These are phyloP conservation scores for Psilocybe tampanensis DNA, from an alignment of 768 basidiomycete genomes.

Conservation along the genomic window DNA sequence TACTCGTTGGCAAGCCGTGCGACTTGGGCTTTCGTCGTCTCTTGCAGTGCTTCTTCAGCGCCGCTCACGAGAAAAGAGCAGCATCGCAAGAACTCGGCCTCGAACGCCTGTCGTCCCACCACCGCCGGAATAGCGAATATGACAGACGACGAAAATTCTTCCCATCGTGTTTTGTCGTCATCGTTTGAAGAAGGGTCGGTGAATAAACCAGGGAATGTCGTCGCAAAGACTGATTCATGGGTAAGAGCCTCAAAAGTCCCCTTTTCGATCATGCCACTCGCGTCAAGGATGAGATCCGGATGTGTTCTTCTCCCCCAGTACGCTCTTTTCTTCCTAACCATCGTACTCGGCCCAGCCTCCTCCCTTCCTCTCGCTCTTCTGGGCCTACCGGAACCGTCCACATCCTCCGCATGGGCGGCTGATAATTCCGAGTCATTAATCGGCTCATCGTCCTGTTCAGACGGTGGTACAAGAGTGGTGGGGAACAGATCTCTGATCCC, in stretches of 20 bases:
- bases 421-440: constrained; percentile 15
- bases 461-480: constrained; percentile 55
- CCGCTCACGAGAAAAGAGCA: constrained; percentile 67
- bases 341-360: constrained; percentile 18
- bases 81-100: constrained; percentile 69
- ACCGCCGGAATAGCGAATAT: constrained; percentile 62
- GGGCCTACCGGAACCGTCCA: constrained; percentile 20
- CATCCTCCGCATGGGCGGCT: constrained; percentile 12
- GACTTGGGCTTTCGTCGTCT: constrained; percentile 47
- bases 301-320: constrained; percentile 82
- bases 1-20: constrained; percentile 72
- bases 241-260: constrained; percentile 80
- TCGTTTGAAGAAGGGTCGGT: constrained; percentile 14
- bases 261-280: constrained; percentile 47
- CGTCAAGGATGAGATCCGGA: constrained; percentile 59
- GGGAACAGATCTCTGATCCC: constrained; percentile 80
- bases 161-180: constrained; percentile 37
- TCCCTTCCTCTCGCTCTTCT: constrained; percentile 33
- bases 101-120: constrained; percentile 58
- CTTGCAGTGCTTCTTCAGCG: constrained; percentile 43
- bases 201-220: constrained; percentile 43
- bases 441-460: constrained; percentile 43
- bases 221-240: constrained; percentile 82
- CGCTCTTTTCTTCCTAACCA: constrained; percentile 59
- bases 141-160: constrained; percentile 62